Base-by-base conservation (phyloP, 2,329 filamentous ascomycete genomes). In the Botrytis hyacinthi region DNA sequence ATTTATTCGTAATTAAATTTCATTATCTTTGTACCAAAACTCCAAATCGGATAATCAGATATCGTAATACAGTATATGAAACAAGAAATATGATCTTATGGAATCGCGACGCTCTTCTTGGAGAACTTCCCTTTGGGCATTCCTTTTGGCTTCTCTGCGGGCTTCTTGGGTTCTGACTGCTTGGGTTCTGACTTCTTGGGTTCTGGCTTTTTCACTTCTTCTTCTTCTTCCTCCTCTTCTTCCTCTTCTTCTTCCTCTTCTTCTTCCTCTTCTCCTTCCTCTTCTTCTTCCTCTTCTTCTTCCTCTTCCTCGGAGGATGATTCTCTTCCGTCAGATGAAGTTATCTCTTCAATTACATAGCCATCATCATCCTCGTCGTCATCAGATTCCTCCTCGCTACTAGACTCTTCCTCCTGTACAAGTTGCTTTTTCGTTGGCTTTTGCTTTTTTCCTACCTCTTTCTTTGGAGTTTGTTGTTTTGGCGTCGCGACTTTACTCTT, bases 291-390 rank as follows among this genome's bases (percentile, higher is more conserved):
- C 0, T 65, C 70, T 0, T 48, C 61, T 16, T 72, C 68, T 1
- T 71, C 69, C 6, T 62, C 46, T 65, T 54, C 59, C 12, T 54
- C 54, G 18, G 48, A 60, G 40, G 61, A 68, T 20, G 61, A 68
- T 12, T 40, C 70, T 26, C 42, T 46, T 12, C 26, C 70, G 16
- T 71, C 71, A 26, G 70, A 68, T 46, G 70, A 72, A 44, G 67
- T 68, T 35, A 72, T 40, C 22, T 72, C 70, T 46, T 72, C 70
- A 26, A 72, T 66, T 8, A 68, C 70, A 57, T 67, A 72, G 5
- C 63, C 71, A 51, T 69, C 71, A 35, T 62, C 60, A 40, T 67
- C 70, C 10, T n/a, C 66, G 18, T 61, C 35, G 5, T 42, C 66
- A 12, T 61, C 35, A 18, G 29, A 40, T 26, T 73, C 71, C 3